Conservation (phyloP, 306 rosid species). For the Oemleria cerasiformis region DNA sequence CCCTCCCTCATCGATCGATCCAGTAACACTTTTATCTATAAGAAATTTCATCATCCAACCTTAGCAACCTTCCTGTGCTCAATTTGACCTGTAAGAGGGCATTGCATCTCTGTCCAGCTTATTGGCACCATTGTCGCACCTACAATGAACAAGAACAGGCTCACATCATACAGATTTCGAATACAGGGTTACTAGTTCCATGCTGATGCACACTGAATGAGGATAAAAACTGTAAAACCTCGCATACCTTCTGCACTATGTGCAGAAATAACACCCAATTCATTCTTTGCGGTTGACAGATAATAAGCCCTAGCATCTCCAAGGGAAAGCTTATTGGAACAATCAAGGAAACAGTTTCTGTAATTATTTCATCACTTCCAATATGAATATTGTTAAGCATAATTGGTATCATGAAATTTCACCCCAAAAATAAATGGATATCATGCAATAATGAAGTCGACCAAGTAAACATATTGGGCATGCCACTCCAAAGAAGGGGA, state of each 20-base stretch:
- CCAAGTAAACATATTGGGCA: neutral
- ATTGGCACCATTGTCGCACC: conserved; percentile 82
- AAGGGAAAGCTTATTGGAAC: conserved; percentile 72
- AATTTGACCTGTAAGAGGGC: conserved; percentile 76
- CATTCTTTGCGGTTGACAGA: conserved; percentile 89
- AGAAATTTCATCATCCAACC: conserved; percentile 50
- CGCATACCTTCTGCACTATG: conserved; percentile 74
- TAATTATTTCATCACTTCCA: conserved; percentile 8
- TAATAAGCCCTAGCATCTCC: conserved; percentile 90
- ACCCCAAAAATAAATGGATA: neutral
- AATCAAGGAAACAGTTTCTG: conserved; percentile 26
- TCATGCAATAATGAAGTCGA: neutral
- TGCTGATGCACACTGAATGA: neutral
- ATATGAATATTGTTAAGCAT: neutral
- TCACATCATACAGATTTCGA: conserved; percentile 1
- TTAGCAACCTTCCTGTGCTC: conserved; percentile 91
- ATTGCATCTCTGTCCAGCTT: conserved; percentile 96
- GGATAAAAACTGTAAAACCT: neutral
- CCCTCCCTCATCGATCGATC: neutral
- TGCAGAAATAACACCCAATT: conserved; percentile 87
- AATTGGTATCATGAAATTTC: neutral
- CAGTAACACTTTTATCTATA: neutral
- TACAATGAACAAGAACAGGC: conserved; percentile 28
- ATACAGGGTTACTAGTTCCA: neutral
- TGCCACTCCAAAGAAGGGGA: neutral